Evolutionary conservation across 2,329 filamentous ascomycete genomes (phyloP), one percentile per base, ranked within the genome.

Genomic region (Onygena corvina): DNA sequence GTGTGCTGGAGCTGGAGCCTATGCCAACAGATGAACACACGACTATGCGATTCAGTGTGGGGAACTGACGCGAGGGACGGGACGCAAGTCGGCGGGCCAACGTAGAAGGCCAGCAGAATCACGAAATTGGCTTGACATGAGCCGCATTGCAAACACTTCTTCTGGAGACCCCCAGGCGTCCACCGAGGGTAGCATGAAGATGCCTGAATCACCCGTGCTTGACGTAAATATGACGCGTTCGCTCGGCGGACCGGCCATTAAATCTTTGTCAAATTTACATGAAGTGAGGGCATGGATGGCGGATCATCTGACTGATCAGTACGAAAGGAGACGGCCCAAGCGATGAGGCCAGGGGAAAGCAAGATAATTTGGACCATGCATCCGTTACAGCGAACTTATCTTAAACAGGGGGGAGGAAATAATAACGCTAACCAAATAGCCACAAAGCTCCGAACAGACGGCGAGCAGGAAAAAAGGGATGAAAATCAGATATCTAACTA

Each of bases 351-450:
- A 23, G 27, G 25, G 21, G 21, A 25, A 27, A n/a, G n/a, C 38
- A 27, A 42, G 8, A n/a, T 20, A 42, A 42, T 27, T 42, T 21
- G 3, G 23, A 42, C 16, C 20, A 25, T 42, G 27, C 21, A n/a
- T n/a, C n/a, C n/a, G n/a, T n/a, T n/a, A n/a, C n/a, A n/a, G n/a
- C n/a, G n/a, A n/a, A n/a, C 21, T 42, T 4, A n/a, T n/a, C 21
- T 42, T 42, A n/a, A 23, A 42, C 38, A 42, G 11, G 21, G 38
- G 38, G 38, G 25, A 23, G 38, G 27, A 23, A 42, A 42, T 42
- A 42, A n/a, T n/a, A n/a, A n/a, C n/a, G n/a, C 38, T 42, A 42
- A 42, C 38, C 38, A 42, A 27, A 42, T 27, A 27, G 27, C 21
- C 38, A 42, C 38, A 42, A 27, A 25, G 38, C 21, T 20, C 38